Conservation (phyloP, 345 rosid species). For the Brassica nigra region DNA sequence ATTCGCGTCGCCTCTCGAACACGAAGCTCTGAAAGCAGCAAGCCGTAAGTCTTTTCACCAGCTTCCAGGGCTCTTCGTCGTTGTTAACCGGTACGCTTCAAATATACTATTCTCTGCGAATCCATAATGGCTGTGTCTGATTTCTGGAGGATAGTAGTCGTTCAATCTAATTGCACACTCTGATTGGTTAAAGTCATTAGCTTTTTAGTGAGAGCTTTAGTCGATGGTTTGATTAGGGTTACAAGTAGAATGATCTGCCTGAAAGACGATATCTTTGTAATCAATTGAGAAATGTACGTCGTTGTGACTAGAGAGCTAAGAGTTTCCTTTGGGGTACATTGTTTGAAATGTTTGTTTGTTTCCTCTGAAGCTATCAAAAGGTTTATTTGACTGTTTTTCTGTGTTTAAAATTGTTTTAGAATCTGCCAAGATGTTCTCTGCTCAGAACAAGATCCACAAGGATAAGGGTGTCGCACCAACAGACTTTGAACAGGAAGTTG, state of each 20-base stretch:
- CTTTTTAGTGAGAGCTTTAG: background rate
- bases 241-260: background rate
- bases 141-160: background rate
- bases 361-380: background rate
- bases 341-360: background rate
- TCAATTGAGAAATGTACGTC: background rate
- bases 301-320: background rate
- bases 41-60: slow-evolving; percentile 19
- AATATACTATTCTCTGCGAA: background rate
- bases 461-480: slow-evolving; percentile 82
- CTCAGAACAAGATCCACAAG: slow-evolving; percentile 79
- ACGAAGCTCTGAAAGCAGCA: slow-evolving; percentile 31
- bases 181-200: background rate
- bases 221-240: background rate
- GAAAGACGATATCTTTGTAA: background rate
- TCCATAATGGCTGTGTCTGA: background rate
- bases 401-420: slow-evolving; percentile 31
- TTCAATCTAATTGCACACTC: background rate
- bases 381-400: background rate
- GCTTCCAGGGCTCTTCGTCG: slow-evolving; percentile 3
- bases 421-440: slow-evolving; percentile 66
- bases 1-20: slow-evolving; percentile 9
- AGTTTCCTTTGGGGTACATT: background rate
- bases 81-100: slow-evolving; percentile 25
- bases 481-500: slow-evolving; percentile 82